These are phyloP conservation scores for Aspergillus calidoustus DNA, from an alignment of 2,329 filamentous ascomycete genomes.

Conservation along the genomic window DNA sequence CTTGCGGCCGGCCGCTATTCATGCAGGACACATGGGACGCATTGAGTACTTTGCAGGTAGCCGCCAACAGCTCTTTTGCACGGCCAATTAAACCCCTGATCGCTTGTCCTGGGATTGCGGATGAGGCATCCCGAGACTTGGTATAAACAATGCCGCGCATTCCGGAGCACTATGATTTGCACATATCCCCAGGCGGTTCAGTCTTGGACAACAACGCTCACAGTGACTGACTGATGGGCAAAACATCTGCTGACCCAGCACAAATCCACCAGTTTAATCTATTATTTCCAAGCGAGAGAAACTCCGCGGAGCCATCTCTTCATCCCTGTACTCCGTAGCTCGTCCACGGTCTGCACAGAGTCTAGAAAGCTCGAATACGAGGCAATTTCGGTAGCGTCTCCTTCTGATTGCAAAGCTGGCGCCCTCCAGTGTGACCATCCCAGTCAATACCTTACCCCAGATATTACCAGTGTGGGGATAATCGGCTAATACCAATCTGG, in stretches of 20 bases:
- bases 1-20: neutral
- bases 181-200: neutral
- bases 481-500: slow-evolving; percentile 11
- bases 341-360: neutral
- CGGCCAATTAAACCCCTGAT: neutral
- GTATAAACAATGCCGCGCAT: neutral
- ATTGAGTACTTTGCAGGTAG: neutral
- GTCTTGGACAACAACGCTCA: neutral
- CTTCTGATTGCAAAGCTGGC: slow-evolving; percentile 6
- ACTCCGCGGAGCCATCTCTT: slow-evolving; percentile 13
- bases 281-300: slow-evolving; percentile 5
- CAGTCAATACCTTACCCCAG: slow-evolving; percentile 12
- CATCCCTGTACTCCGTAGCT: neutral
- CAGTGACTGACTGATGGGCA: neutral
- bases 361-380: slow-evolving; percentile 15
- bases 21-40: slow-evolving; percentile 8
- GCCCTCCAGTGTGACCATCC: neutral
- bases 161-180: neutral
- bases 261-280: slow-evolving; percentile 1
- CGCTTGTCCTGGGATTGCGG: neutral
- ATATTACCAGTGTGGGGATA: slow-evolving; percentile 13
- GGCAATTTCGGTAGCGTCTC: neutral
- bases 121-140: neutral
- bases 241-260: slow-evolving; percentile 6
- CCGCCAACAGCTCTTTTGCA: neutral